Conservation (phyloP, 768 basidiomycete genomes). For the Tricholoma hemisulphureum region DNA sequence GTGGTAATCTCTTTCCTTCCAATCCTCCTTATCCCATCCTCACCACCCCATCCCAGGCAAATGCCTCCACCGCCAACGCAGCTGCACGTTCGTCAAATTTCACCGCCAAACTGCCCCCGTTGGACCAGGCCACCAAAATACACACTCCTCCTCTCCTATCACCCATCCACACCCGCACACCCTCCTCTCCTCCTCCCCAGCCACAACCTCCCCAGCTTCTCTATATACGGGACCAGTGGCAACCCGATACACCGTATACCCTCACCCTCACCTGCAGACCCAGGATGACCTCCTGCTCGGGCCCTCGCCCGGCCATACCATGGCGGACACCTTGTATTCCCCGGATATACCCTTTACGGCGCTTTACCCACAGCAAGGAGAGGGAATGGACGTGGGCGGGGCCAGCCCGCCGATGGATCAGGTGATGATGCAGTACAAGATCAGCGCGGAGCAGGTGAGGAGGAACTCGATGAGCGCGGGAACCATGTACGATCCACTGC, state of each 20-base stretch:
- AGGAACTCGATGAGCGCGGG: neutral
- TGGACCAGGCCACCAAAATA: constrained; percentile 62
- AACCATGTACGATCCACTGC: neutral
- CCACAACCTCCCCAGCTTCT: constrained; percentile 10
- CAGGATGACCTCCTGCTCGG: constrained; percentile 37
- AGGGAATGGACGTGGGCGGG: neutral
- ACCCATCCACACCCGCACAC: constrained; percentile 39
- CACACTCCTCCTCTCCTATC: neutral
- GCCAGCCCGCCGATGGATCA: neutral
- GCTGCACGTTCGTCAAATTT: constrained; percentile 81
- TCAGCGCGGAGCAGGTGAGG: neutral
- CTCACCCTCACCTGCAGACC: constrained; percentile 7
- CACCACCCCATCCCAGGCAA: constrained; percentile 47
- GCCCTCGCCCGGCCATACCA: constrained; percentile 29
- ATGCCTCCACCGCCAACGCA: constrained; percentile 66
- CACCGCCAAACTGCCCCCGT: constrained; percentile 78
- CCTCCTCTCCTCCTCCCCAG: constrained; percentile 37
- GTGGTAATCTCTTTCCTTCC: constrained; percentile 40
- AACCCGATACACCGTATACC: neutral
- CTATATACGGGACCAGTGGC: neutral
- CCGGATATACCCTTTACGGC: constrained; percentile 19
- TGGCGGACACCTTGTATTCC: constrained; percentile 26
- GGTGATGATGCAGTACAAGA: neutral
- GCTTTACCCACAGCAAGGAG: constrained; percentile 13
- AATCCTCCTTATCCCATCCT: constrained; percentile 1